Percentiles rank a stretch among this genome's conserved stretches.
phyloP scores from a whole-genome alignment of 2,329 filamentous ascomycete genomes.

The Pestalotiopsis sp. region DNA sequence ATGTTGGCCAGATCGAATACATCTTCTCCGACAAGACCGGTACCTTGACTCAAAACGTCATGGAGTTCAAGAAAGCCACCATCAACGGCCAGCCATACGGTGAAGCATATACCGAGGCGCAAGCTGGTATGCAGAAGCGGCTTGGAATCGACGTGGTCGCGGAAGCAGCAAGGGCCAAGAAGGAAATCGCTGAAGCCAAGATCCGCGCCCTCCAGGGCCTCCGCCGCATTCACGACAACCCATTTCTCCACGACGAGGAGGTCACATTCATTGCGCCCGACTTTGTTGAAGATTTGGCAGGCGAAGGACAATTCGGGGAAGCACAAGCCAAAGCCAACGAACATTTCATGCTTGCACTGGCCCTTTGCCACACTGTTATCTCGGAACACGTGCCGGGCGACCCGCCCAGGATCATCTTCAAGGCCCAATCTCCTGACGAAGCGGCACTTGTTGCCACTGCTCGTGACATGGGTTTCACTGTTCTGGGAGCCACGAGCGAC shows the following conservation, averaged over 20 bases:
- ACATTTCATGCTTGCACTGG: conserved; percentile 91
- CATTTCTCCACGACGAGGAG: conserved; percentile 86
- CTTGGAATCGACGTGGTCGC: conserved; percentile 84
- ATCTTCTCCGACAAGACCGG: conserved; percentile 97
- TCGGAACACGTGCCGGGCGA: conserved; percentile 90
- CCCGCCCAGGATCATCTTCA: conserved; percentile 88
- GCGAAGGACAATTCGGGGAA: conserved; percentile 67
- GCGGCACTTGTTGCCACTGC: conserved; percentile 93
- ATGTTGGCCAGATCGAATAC: conserved; percentile 97
- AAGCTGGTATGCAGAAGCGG: conserved; percentile 93
- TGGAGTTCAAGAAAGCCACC: conserved; percentile 99
- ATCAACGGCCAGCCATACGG: conserved; percentile 96
- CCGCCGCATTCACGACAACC: conserved; percentile 81
- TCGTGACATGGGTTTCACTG: conserved; percentile 92
- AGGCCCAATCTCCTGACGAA: conserved; percentile 96
- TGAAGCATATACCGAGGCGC: conserved; percentile 96
- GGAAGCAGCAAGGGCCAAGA: conserved; percentile 71
- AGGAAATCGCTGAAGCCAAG: conserved; percentile 80
- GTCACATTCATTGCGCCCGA: conserved; percentile 92
- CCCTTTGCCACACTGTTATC: conserved; percentile 96
- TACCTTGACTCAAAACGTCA: conserved; percentile 88
- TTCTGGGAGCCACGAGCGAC: conserved; percentile 78
- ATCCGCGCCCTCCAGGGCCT: conserved; percentile 72
- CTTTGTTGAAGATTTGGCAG: conserved; percentile 77
- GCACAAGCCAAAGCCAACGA: conserved; percentile 80